A percentile compares a stretch with the other conserved stretches of the same genome.
These are phyloP conservation scores for Penicillium antarcticum DNA, from an alignment of 495 filamentous ascomycete species.

Conservation along the genomic window DNA sequence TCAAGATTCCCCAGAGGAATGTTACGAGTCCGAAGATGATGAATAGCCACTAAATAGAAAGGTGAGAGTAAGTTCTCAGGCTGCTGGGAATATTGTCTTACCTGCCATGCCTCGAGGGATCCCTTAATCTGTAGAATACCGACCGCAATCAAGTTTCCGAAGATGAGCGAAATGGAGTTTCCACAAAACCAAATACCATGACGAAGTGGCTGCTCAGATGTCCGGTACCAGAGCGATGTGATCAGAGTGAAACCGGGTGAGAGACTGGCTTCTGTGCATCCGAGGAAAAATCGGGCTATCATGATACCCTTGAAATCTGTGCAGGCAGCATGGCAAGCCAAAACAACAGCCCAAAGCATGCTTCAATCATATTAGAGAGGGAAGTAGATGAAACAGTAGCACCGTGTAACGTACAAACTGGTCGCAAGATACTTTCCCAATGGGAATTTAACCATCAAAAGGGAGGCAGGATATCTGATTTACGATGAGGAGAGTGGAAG, in stretches of 20 bases:
- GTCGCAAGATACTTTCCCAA: constrained; percentile 45
- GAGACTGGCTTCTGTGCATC: constrained; percentile 45
- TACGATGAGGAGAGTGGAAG: not conserved
- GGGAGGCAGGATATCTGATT: constrained; percentile 27
- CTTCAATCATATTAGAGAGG: constrained; percentile 5
- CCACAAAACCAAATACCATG: constrained; percentile 48
- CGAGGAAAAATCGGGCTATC: constrained; percentile 46
- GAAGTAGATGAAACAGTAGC: constrained; percentile 9
- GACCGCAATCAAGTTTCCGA: constrained; percentile 21
- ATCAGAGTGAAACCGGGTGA: constrained; percentile 25
- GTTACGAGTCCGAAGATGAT: constrained; percentile 30
- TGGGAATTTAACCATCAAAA: constrained; percentile 39
- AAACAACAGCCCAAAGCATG: constrained; percentile 36
- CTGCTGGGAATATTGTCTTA: not conserved
- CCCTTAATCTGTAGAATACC: constrained; percentile 22
- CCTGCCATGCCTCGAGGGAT: constrained; percentile 19
- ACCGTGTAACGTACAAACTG: constrained; percentile 38
- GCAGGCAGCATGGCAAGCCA: constrained; percentile 45
- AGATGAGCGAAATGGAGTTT: constrained; percentile 20
- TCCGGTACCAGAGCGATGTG: constrained; percentile 40
- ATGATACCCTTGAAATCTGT: constrained; percentile 46
- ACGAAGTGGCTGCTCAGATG: constrained; percentile 48
- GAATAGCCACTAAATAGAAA: constrained; percentile 14
- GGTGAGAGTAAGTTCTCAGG: not conserved
- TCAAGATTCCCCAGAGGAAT: constrained; percentile 31